Evolutionary conservation across 306 rosid species (phyloP).

Genomic region (Fagus sylvatica): DNA sequence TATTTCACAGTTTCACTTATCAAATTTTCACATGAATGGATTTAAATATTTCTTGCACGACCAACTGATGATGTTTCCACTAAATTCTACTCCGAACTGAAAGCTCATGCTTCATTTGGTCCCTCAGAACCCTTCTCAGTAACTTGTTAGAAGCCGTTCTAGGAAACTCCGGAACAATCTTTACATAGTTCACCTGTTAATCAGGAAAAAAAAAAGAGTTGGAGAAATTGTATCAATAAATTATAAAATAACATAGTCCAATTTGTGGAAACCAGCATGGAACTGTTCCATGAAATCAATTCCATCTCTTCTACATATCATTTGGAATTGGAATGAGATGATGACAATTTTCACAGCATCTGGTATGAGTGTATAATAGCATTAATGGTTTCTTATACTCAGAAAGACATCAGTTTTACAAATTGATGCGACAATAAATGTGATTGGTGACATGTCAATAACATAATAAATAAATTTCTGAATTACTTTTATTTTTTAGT

Average conservation of each 20-base stretch:
- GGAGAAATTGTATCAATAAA: background rate
- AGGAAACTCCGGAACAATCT: slow-evolving; percentile 70
- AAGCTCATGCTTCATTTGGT: slow-evolving; percentile 65
- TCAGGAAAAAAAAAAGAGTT: slow-evolving; percentile 2
- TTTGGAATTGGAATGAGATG: slow-evolving; percentile 17
- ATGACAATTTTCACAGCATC: background rate
- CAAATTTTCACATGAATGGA: background rate
- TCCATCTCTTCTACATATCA: slow-evolving; percentile 5
- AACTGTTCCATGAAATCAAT: background rate
- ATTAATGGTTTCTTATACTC: no score
- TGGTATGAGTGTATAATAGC: no score
- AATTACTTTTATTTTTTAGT: no score
- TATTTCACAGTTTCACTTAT: background rate
- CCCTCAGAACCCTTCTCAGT: slow-evolving; percentile 78
- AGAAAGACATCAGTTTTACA: no score
- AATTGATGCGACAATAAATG: no score
- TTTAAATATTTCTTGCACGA: background rate
- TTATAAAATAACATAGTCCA: slow-evolving; percentile 8
- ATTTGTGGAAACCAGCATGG: slow-evolving; percentile 10
- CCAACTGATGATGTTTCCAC: background rate
- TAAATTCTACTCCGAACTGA: slow-evolving; percentile 63
- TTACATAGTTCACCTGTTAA: slow-evolving; percentile 63
- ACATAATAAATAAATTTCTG: no score
- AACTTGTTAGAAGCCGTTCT: slow-evolving; percentile 84
- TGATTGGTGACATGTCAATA: no score